Conservation (phyloP, 2,329 filamentous ascomycete species). For the Apiospora aurea region DNA sequence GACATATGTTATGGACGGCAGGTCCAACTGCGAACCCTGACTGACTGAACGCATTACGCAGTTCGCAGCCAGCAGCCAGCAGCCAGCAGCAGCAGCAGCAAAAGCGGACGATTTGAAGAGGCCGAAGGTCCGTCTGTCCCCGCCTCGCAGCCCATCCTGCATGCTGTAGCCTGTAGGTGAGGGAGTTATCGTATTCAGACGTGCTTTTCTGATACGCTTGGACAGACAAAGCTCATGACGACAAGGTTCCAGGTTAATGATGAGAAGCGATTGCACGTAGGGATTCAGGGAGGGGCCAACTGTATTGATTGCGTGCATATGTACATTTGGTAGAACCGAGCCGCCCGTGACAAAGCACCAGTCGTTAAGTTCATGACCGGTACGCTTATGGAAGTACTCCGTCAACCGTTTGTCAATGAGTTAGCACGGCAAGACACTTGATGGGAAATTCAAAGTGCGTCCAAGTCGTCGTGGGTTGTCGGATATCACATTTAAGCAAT, state of each 20-base stretch:
- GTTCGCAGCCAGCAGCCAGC: background rate
- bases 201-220: background rate
- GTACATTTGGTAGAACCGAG: too few relatives aligned
- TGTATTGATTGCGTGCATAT: too few relatives aligned
- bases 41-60: background rate
- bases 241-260: background rate
- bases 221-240: background rate
- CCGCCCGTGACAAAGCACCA: too few relatives aligned
- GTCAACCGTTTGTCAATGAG: too few relatives aligned
- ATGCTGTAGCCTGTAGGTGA: background rate
- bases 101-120: background rate
- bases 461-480: background rate
- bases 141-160: background rate
- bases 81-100: background rate
- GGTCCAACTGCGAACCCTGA: background rate
- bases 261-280: background rate
- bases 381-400: too few relatives aligned
- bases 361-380: too few relatives aligned
- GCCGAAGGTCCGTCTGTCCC: background rate
- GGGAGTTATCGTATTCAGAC: background rate
- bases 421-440: too few relatives aligned
- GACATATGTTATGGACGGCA: background rate
- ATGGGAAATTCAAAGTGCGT: background rate
- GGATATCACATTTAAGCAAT: conserved; percentile 1
- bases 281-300: background rate